Evolutionary conservation across 2,329 filamentous ascomycete species (phyloP).

Genomic region (Ceratocystiopsis sp.): DNA sequence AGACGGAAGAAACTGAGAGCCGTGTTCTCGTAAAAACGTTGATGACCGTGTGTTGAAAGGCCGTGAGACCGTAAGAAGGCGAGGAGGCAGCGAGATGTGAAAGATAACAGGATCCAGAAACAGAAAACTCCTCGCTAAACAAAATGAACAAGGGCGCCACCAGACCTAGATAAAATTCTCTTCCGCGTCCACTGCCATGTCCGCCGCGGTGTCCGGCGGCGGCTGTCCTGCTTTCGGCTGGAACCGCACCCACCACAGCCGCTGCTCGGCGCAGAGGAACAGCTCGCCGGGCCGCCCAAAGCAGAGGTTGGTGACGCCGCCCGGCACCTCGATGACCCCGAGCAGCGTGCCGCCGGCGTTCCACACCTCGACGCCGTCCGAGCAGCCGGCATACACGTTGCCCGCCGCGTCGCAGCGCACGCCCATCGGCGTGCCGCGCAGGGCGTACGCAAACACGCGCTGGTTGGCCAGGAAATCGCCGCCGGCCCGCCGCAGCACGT

Average conservation of each 20-base stretch:
- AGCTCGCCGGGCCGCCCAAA: slow-evolving; percentile 25
- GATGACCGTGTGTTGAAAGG: too few relatives aligned
- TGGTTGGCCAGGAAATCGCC: slow-evolving; percentile 28
- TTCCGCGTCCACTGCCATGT: slow-evolving; percentile 1
- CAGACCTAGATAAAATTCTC: slow-evolving; percentile 2
- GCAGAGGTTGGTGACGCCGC: slow-evolving; percentile 26
- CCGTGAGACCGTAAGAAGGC: too few relatives aligned
- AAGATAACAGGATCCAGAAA: too few relatives aligned
- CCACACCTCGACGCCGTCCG: slow-evolving; percentile 33
- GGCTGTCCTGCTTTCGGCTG: too few relatives aligned
- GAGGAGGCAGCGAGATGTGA: too few relatives aligned
- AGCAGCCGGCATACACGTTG: slow-evolving; percentile 30
- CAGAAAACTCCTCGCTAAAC: too few relatives aligned
- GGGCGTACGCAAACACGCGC: slow-evolving; percentile 33
- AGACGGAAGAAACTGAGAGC: too few relatives aligned
- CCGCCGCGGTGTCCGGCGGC: neutral
- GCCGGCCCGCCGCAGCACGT: slow-evolving; percentile 21
- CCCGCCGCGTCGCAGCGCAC: slow-evolving; percentile 24
- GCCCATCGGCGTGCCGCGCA: slow-evolving; percentile 25
- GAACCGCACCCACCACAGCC: slow-evolving; percentile 22
- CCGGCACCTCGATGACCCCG: slow-evolving; percentile 22
- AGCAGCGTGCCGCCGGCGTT: slow-evolving; percentile 24
- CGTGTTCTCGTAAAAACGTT: too few relatives aligned
- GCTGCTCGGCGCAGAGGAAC: slow-evolving; percentile 30
- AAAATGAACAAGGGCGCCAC: too few relatives aligned